Conservation (phyloP, 176 grass and related monocot genomes). For the Musa itinerans region DNA sequence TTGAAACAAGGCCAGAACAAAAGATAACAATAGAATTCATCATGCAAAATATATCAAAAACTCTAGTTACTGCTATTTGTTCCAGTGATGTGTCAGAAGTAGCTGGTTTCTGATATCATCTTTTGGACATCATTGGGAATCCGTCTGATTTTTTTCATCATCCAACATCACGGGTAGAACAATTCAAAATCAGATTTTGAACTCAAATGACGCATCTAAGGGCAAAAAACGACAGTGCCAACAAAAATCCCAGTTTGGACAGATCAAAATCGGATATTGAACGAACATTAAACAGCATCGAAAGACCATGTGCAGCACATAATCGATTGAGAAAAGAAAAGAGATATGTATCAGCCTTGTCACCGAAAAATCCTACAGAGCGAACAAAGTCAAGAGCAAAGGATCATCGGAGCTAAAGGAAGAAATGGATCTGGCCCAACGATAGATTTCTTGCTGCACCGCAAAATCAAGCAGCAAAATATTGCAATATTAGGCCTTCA, state of each 20-base stretch:
- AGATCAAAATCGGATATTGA: background rate
- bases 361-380: conserved; percentile 13
- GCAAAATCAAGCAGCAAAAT: conserved; percentile 2
- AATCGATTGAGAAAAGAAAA: background rate
- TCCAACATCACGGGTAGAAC: background rate
- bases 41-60: no score
- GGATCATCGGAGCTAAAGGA: conserved; percentile 24
- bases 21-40: background rate
- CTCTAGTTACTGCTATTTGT: no score
- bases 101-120: conserved; percentile 21
- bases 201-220: background rate
- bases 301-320: no score
- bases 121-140: conserved; percentile 21
- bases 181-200: background rate
- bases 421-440: conserved; percentile 8
- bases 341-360: conserved; percentile 14
- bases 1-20: background rate
- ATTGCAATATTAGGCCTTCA: conserved; percentile 17
- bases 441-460: conserved; percentile 15
- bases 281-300: no score
- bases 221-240: background rate
- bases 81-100: conserved; percentile 13
- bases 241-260: background rate
- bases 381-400: background rate
- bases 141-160: conserved; percentile 24